A percentile compares a stretch with the other conserved stretches of the same genome.
Evolutionary conservation across 1,139 yeast genomes (phyloP).

Genomic region (Candida pseudocylindracea): DNA sequence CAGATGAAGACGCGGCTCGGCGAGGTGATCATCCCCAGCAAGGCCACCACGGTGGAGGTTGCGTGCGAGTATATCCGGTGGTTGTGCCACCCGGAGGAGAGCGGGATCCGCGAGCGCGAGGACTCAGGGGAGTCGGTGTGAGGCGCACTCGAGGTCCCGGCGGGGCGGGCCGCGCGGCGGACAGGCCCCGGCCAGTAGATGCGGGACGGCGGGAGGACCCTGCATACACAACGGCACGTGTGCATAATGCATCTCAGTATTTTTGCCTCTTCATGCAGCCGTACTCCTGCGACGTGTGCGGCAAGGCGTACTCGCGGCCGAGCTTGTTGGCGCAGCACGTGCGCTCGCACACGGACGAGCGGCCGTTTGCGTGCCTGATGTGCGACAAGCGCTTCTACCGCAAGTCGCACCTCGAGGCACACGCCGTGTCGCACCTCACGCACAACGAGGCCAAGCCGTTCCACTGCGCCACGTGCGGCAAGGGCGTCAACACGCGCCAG

Average conservation of each 20-base stretch:
- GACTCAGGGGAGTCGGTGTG: too few relatives aligned
- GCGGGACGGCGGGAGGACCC: too few relatives aligned
- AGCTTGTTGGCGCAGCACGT: conserved; percentile 66
- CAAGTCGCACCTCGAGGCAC: conserved; percentile 63
- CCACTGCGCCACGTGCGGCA: conserved; percentile 55
- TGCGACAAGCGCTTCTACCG: conserved; percentile 53
- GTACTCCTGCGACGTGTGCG: conserved; percentile 30
- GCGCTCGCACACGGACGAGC: conserved; percentile 54
- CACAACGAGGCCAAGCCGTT: conserved; percentile 42
- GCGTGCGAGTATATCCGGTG: conserved; percentile 50
- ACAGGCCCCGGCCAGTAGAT: too few relatives aligned
- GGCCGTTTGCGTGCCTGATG: conserved; percentile 46
- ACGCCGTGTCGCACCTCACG: conserved; percentile 31
- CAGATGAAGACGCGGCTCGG: too few relatives aligned
- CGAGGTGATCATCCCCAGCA: conserved; percentile 39
- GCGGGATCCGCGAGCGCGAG: too few relatives aligned
- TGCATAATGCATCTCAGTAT: too few relatives aligned
- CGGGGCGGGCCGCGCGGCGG: too few relatives aligned
- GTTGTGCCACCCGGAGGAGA: conserved; percentile 9
- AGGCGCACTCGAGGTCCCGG: too few relatives aligned
- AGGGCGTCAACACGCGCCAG: conserved; percentile 66
- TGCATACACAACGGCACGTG: too few relatives aligned
- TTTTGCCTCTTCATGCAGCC: too few relatives aligned
- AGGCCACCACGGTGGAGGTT: conserved; percentile 86
- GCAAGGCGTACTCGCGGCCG: conserved; percentile 61